These are phyloP conservation scores for Paraglomus occultum DNA, from an alignment of 192 early-diverging fungal species.

Conservation along the genomic window DNA sequence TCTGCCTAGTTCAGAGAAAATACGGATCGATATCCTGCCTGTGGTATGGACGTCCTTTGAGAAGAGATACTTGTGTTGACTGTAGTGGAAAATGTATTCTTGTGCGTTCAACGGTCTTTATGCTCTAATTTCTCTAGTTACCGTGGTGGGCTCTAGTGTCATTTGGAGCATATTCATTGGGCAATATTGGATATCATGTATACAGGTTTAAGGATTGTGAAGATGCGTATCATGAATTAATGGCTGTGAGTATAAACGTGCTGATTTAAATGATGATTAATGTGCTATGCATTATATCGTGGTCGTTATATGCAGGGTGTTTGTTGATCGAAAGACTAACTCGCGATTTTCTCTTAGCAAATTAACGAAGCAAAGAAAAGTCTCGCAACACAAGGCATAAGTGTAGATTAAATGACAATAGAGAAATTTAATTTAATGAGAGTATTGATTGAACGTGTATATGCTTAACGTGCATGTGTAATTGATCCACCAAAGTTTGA, in stretches of 20 bases:
- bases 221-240: constrained; percentile 81
- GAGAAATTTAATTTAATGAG: too few species aligned
- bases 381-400: too few species aligned
- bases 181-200: constrained; percentile 82
- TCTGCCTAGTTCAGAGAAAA: constrained; percentile 45
- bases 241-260: constrained; percentile 51
- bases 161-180: constrained; percentile 89
- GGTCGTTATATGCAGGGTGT: too few species aligned
- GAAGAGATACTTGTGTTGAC: neutral
- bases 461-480: too few species aligned
- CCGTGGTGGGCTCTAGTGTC: constrained; percentile 77
- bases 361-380: too few species aligned
- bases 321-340: too few species aligned
- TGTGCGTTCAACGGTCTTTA: constrained; percentile 2
- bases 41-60: constrained; percentile 40
- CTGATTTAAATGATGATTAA: too few species aligned
- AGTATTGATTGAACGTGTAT: too few species aligned
- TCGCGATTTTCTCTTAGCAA: too few species aligned
- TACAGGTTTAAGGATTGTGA: constrained; percentile 90
- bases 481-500: too few species aligned
- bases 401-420: too few species aligned
- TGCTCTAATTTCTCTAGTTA: constrained; percentile 46
- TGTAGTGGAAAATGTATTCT: neutral
- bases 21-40: constrained; percentile 51
- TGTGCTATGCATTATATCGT: too few species aligned